phyloP scores from a whole-genome alignment of 1,284 basidiomycete species.

The Vanrija sp. region DNA sequence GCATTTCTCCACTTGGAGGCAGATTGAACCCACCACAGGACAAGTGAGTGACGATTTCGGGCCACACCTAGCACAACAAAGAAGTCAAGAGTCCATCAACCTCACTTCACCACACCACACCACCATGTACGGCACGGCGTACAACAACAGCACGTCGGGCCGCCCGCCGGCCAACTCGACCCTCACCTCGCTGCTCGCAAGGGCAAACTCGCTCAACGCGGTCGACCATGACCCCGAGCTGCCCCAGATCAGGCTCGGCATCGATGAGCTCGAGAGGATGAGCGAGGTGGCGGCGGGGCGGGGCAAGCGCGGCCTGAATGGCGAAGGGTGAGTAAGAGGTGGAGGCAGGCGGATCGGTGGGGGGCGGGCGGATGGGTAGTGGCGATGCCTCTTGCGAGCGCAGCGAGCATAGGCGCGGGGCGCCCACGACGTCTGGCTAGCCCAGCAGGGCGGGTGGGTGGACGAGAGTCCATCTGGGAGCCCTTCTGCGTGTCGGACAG shows the following conservation, averaged over 20 bases:
- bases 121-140: constrained; percentile 12
- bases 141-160: constrained; percentile 3
- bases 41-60: constrained; percentile 3
- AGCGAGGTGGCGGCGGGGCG: constrained; percentile 34
- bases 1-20: too few relatives aligned
- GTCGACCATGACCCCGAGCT: constrained; percentile 37
- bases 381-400: too few relatives aligned
- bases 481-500: too few relatives aligned
- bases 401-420: background rate
- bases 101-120: background rate
- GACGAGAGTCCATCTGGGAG: too few relatives aligned
- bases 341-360: background rate
- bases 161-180: constrained; percentile 22
- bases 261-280: constrained; percentile 47
- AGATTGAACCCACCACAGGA: too few relatives aligned
- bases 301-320: constrained; percentile 31
- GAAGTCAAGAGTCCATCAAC: background rate
- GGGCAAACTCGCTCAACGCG: constrained; percentile 40
- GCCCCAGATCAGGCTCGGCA: constrained; percentile 42
- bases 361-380: background rate
- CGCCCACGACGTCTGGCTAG: background rate
- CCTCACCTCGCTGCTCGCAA: constrained; percentile 36
- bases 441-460: background rate
- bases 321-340: constrained; percentile 36
- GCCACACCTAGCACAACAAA: background rate